Conservation (phyloP, 2,329 filamentous ascomycete species). For the Ophiostoma himal-ulmi region DNA sequence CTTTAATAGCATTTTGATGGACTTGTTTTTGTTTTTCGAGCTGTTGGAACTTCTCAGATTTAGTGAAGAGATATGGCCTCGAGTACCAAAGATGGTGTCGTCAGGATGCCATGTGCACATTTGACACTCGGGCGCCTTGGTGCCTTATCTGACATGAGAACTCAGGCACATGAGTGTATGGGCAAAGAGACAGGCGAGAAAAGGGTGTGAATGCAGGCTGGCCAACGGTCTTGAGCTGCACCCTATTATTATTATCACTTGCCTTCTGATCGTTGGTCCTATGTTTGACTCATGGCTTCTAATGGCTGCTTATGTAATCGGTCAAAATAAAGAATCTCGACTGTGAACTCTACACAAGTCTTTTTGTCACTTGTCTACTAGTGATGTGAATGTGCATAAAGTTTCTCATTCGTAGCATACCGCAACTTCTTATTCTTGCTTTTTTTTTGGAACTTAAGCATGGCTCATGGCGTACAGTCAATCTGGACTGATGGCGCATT, state of each 20-base stretch:
- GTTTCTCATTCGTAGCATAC: too few species aligned
- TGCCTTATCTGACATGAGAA: background rate
- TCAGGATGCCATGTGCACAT: background rate
- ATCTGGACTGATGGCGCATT: too few species aligned
- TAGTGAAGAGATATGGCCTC: too few species aligned
- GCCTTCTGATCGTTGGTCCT: background rate
- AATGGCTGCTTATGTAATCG: background rate
- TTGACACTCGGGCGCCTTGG: background rate
- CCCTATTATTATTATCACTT: background rate
- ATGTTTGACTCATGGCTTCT: background rate
- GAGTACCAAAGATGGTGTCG: background rate
- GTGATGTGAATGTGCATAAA: too few species aligned
- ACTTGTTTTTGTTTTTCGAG: background rate
- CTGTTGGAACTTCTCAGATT: too few species aligned
- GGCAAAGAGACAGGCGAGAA: background rate
- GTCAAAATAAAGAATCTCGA: too few species aligned
- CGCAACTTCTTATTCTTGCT: too few species aligned
- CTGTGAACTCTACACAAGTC: too few species aligned
- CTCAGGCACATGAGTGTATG: too few species aligned
- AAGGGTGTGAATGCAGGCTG: background rate
- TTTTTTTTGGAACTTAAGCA: too few species aligned
- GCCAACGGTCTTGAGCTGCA: conserved; percentile 2
- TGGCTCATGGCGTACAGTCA: too few species aligned
- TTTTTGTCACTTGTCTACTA: too few species aligned
- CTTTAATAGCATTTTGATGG: background rate